A percentile compares a stretch with the other conserved stretches of the same genome.
Evolutionary conservation across 768 basidiomycete species (phyloP).

Genomic region (Tulasnella sp.): DNA sequence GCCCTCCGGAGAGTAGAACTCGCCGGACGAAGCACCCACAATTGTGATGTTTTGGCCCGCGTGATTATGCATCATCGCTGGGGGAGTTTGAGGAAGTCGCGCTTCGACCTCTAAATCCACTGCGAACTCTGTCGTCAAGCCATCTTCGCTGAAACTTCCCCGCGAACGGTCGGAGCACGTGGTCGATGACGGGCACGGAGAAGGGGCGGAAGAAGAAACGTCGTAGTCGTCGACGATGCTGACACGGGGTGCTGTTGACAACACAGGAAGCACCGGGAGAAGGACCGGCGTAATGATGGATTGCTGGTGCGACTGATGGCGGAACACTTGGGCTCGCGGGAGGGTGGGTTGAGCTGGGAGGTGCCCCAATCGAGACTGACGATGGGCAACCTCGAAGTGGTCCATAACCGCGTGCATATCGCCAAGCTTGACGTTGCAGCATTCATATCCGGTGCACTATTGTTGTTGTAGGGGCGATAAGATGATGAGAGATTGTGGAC

Average conservation of each 20-base stretch:
- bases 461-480: neutral
- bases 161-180: slow-evolving; percentile 3
- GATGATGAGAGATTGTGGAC: neutral
- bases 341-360: neutral
- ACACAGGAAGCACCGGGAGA: neutral
- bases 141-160: neutral
- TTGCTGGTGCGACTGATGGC: neutral
- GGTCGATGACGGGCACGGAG: neutral
- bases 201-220: slow-evolving; percentile 1
- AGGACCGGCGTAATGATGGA: slow-evolving; percentile 3
- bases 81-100: neutral
- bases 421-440: slow-evolving; percentile 9
- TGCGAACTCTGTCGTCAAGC: slow-evolving; percentile 1
- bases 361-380: slow-evolving; percentile 4
- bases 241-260: too few species aligned
- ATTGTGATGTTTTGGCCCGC: slow-evolving; percentile 7
- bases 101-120: neutral
- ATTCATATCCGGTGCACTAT: slow-evolving; percentile 14
- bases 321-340: slow-evolving; percentile 6
- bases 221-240: slow-evolving; percentile 1
- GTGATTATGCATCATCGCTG: neutral
- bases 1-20: neutral
- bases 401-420: slow-evolving; percentile 17
- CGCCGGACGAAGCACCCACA: neutral
- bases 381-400: slow-evolving; percentile 10